Evolutionary conservation across 805 yeast genomes (phyloP), one percentile per base, ranked within the genome.

Genomic region (Candida pini): DNA sequence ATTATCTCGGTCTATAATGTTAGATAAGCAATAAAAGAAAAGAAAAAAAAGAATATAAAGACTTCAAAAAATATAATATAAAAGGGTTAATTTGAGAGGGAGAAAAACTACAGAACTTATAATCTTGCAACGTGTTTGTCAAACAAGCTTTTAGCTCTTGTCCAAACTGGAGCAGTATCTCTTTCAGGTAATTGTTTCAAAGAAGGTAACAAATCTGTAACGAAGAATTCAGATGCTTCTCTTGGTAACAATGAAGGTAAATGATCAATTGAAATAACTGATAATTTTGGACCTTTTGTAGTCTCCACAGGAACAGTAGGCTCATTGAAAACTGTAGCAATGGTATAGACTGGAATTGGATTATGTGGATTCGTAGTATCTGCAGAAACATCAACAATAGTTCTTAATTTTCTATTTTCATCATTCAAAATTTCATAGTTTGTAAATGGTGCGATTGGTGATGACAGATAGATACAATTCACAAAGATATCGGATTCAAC

Each of bases 291-390:
- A 38, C 96, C 96, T 22, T 62, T 68, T 18, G 81, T 69, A 25
- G 92, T 79, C 42, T 79, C 76, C 26, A 90, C 98, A 6, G 64
- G 61, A 30, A 86, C 97, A 3, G 96, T 89, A 45, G 98, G 99
- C 50, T 86, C 76, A 46, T 76, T 74, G 69, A 92, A 92, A 6
- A 81, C 88, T 19, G 98, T 90, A 38, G 96, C 95, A 47, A 86
- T 70, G 17, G 77, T 68, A 63, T 92, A 94, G 35, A 92, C 90
- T 42, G 99, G 98, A 40, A 92, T 76, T 38, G 99, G 99, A 68
- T 92, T 92, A 70, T 88, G 90, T 41, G 97, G 97, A 63, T 92
- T 92, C 36, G 98, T 92, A 31, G 97, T 92, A 66, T 92, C 99
- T 37, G 98, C 98, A 34, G 96, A 85, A 38, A 92, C 99, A 62